These are phyloP conservation scores for Sutorius australiensis DNA, from an alignment of 768 basidiomycete genomes.

Conservation along the genomic window DNA sequence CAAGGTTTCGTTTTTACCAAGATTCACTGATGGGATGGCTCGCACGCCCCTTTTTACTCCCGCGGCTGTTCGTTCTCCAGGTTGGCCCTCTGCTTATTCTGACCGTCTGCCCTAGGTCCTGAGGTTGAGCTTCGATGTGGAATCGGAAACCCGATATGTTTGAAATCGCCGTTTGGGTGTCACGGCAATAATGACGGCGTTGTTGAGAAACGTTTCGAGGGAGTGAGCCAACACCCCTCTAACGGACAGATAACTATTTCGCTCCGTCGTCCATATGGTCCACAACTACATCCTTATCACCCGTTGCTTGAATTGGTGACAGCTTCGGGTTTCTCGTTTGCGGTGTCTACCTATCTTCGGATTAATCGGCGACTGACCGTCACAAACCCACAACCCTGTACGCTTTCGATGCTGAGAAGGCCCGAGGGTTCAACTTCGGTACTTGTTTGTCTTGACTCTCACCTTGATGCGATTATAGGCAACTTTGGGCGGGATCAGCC, in stretches of 20 bases:
- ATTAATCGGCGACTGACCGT: neutral
- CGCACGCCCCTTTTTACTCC: neutral
- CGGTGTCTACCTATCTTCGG: neutral
- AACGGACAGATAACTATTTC: neutral
- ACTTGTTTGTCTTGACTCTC: neutral
- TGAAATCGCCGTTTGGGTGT: neutral
- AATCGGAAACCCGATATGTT: neutral
- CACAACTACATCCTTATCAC: neutral
- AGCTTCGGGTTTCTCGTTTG: neutral
- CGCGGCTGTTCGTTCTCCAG: too few relatives aligned
- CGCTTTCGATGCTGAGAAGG: neutral
- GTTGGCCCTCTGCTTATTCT: neutral
- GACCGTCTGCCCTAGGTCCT: neutral
- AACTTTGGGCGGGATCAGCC: neutral
- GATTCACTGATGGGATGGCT: neutral
- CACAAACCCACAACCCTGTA: neutral
- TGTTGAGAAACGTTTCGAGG: slow-evolving; percentile 8
- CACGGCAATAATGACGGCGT: neutral
- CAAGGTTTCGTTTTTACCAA: neutral
- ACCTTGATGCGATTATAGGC: slow-evolving; percentile 5
- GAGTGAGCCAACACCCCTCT: neutral
- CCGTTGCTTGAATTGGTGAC: neutral
- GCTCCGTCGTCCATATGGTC: slow-evolving; percentile 1
- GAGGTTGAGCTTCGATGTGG: neutral
- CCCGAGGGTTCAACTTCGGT: neutral